Evolutionary conservation across 1,284 basidiomycete species (phyloP).

Genomic region (Irpex sp.): DNA sequence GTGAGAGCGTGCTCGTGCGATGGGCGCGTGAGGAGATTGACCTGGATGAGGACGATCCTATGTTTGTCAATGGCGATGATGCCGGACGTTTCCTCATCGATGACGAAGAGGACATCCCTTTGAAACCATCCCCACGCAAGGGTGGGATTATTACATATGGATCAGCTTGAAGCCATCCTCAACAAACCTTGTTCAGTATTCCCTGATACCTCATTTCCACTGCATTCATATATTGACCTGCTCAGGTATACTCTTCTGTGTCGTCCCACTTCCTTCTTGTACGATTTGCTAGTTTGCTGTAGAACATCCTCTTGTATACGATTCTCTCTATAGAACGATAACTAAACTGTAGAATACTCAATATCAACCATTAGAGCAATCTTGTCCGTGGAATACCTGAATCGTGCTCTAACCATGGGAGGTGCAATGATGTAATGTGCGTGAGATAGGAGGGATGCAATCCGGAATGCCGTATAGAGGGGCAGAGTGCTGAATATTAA

Average conservation of each 20-base stretch:
- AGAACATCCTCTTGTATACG: too few species aligned
- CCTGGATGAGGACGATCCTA: conserved; percentile 28
- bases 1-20: conserved; percentile 30
- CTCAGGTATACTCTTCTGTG: neutral
- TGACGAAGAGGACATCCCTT: conserved; percentile 31
- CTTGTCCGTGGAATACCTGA: too few species aligned
- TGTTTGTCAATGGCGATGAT: conserved; percentile 29
- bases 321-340: too few species aligned
- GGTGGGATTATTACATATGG: conserved; percentile 4
- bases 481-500: too few species aligned
- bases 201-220: neutral
- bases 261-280: neutral
- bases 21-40: conserved; percentile 34
- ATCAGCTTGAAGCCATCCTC: neutral
- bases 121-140: conserved; percentile 29
- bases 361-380: too few species aligned
- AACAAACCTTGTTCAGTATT: neutral
- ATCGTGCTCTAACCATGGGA: too few species aligned
- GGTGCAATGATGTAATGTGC: too few species aligned
- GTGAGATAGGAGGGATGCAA: too few species aligned
- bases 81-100: conserved; percentile 12
- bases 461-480: too few species aligned
- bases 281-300: neutral
- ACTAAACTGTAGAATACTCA: too few species aligned
- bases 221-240: neutral